These are phyloP conservation scores for Suillus brevipes DNA, from an alignment of 768 basidiomycete genomes.

Conservation along the genomic window DNA sequence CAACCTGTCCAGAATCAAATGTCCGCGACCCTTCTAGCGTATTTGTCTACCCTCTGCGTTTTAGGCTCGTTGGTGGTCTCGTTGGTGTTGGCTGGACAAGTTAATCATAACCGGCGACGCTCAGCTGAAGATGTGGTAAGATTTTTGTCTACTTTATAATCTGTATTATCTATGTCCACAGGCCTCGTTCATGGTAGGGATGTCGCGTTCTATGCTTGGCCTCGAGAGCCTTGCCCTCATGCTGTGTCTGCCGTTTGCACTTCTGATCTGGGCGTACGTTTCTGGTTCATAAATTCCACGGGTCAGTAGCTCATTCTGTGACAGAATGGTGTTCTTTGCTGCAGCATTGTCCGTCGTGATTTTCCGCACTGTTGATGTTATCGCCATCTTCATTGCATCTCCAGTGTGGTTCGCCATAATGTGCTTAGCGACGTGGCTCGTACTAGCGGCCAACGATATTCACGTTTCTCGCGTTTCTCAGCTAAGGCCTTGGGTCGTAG, in stretches of 20 bases:
- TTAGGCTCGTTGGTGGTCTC: conserved; percentile 7
- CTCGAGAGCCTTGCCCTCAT: conserved; percentile 25
- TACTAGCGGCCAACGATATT: neutral
- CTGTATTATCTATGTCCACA: neutral
- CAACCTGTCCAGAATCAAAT: neutral
- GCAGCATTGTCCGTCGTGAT: neutral
- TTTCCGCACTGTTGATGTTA: neutral
- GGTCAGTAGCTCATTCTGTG: neutral
- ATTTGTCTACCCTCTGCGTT: conserved; percentile 9
- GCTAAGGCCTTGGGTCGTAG: neutral
- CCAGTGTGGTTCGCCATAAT: neutral
- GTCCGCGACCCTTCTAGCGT: neutral
- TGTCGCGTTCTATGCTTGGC: neutral
- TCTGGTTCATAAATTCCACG: neutral
- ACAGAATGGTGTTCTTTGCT: neutral
- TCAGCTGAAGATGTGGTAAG: conserved; percentile 10
- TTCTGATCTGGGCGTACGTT: conserved; percentile 33
- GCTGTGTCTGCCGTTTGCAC: conserved; percentile 33
- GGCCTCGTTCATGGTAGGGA: neutral
- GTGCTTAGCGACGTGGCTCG: neutral
- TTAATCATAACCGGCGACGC: conserved; percentile 25
- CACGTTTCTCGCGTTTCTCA: neutral
- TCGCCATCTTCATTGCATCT: neutral
- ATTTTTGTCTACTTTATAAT: neutral
- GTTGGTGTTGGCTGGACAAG: conserved; percentile 21